These are phyloP conservation scores for Cyanophora paradoxa DNA, from an alignment of 78 protist genomes.

Conservation along the genomic window DNA sequence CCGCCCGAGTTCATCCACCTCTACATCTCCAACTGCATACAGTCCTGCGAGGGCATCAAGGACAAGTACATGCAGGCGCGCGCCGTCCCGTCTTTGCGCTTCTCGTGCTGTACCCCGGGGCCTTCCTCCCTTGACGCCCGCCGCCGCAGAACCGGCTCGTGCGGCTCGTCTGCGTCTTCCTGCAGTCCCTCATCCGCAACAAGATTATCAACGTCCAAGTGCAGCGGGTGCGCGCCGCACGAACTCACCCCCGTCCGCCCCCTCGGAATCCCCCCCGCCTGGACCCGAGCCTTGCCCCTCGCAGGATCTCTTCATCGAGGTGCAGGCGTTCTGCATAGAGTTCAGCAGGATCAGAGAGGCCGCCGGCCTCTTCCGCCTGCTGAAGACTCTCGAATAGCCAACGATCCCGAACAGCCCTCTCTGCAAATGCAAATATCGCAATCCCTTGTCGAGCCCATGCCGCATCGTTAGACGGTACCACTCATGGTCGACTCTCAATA, in stretches of 20 bases:
- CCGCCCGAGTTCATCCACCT: constrained; percentile 75
- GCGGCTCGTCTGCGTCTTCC: constrained; percentile 81
- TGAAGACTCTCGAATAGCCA: constrained; percentile 17
- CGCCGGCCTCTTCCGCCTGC: constrained; percentile 32
- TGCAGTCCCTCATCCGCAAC: constrained; percentile 79
- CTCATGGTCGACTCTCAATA: too few species aligned
- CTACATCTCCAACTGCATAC: constrained; percentile 82
- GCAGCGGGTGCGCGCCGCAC: neutral
- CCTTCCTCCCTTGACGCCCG: neutral
- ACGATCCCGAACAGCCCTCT: too few species aligned
- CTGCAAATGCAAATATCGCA: too few species aligned
- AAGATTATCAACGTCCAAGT: constrained; percentile 61
- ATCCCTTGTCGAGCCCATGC: too few species aligned
- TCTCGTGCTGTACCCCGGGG: neutral
- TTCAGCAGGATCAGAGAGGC: constrained; percentile 41
- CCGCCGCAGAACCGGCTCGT: constrained; percentile 51
- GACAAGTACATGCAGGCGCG: constrained; percentile 55
- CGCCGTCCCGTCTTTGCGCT: neutral
- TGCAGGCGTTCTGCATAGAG: constrained; percentile 47
- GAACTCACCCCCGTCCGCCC: neutral
- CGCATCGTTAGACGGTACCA: too few species aligned
- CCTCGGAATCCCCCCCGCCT: neutral
- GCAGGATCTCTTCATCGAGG: constrained; percentile 36
- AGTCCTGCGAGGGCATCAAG: constrained; percentile 53
- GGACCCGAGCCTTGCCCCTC: neutral